Percentiles rank a stretch among this genome's conserved stretches.
Conservation (phyloP, 140 eudicot species). For the Stevia rebaudiana region DNA sequence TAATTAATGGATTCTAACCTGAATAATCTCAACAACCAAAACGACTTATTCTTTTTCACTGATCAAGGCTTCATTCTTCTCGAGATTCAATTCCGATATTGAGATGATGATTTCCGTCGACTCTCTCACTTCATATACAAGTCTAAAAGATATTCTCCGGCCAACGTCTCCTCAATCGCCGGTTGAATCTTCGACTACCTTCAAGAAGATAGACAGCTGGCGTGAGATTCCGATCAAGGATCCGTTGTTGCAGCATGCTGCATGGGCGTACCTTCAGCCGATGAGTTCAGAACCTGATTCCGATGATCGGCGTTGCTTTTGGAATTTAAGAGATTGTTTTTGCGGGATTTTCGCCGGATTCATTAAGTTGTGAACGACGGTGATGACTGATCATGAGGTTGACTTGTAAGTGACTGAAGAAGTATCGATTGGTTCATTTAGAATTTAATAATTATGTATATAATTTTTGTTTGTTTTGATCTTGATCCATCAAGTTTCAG, state of each 20-base stretch:
- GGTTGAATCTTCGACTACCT: conserved; percentile 15
- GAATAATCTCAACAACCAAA: too few species aligned
- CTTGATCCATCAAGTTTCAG: too few species aligned
- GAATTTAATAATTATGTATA: too few species aligned
- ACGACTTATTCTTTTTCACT: too few species aligned
- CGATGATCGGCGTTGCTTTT: conserved; percentile 9
- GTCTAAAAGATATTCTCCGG: conserved; percentile 31
- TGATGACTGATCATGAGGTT: too few species aligned
- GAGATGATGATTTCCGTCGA: conserved; percentile 34
- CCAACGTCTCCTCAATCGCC: conserved; percentile 11
- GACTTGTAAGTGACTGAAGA: too few species aligned
- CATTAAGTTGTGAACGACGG: too few species aligned
- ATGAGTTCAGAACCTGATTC: conserved; percentile 20
- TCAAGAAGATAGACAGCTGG: conserved; percentile 39
- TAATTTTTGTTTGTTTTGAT: too few species aligned
- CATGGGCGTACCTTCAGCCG: conserved; percentile 64
- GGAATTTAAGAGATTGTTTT: conserved; percentile 23
- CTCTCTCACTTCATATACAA: conserved; percentile 28
- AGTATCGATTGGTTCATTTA: too few species aligned
- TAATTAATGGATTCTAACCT: too few species aligned
- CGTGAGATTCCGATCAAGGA: conserved; percentile 48
- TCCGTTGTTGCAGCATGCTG: conserved; percentile 53
- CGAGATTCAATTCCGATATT: conserved; percentile 20
- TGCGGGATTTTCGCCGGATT: conserved; percentile 29
- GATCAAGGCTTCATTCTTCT: too few species aligned